Percentiles rank a stretch among this genome's conserved stretches.
Evolutionary conservation across 371 early-diverging fungal genomes (phyloP).

Genomic region (Thermomucor indicae-seudaticae): DNA sequence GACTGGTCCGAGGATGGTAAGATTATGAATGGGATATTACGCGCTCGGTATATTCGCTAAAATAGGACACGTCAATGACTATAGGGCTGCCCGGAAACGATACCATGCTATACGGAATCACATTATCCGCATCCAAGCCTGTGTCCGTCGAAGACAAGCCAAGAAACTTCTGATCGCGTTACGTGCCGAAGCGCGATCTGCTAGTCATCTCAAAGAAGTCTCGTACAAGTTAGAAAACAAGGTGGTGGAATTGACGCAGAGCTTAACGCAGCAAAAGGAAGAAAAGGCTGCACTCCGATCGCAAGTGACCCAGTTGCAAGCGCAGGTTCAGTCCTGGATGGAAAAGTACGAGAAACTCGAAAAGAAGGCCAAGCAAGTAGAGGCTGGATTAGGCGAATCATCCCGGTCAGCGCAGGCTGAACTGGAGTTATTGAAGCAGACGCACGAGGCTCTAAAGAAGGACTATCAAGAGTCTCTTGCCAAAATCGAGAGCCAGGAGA

Average conservation of each 20-base stretch:
- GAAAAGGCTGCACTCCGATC: conserved; percentile 61
- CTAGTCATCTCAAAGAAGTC: conserved; percentile 87
- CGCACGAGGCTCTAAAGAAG: conserved; percentile 42
- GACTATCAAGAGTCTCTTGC: conserved; percentile 49
- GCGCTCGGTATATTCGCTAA: background rate
- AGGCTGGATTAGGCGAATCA: conserved; percentile 40
- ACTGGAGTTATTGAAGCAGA: conserved; percentile 49
- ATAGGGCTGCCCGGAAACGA: conserved; percentile 51
- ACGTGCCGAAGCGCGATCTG: conserved; percentile 83
- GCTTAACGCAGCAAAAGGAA: conserved; percentile 63
- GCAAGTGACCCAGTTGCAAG: conserved; percentile 59
- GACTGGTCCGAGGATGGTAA: conserved; percentile 54
- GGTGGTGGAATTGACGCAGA: conserved; percentile 92
- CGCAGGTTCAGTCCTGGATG: conserved; percentile 60
- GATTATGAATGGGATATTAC: background rate
- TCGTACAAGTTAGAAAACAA: conserved; percentile 93
- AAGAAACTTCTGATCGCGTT: conserved; percentile 53
- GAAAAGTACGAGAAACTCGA: conserved; percentile 66
- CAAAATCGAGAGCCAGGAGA: conserved; percentile 62
- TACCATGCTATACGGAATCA: conserved; percentile 45
- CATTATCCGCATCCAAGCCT: conserved; percentile 76
- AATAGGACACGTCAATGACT: background rate
- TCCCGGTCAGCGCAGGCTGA: conserved; percentile 56
- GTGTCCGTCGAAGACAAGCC: conserved; percentile 73
- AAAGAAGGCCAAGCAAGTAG: conserved; percentile 44